Evolutionary conservation across 331 rosid genomes (phyloP).

Genomic region (Quercus tomentella): DNA sequence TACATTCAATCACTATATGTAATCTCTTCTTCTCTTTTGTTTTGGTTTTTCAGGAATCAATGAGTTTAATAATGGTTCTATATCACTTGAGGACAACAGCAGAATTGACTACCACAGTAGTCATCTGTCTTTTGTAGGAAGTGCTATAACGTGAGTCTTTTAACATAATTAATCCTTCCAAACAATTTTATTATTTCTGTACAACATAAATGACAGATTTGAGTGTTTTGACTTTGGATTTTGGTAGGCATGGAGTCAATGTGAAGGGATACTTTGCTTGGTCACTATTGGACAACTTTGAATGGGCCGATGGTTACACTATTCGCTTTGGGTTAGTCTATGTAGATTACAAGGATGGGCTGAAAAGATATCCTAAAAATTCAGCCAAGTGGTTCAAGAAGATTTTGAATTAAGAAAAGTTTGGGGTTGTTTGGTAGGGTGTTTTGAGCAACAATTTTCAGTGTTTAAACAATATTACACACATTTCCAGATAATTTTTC

Average conservation of each 20-base stretch:
- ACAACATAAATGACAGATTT: too few species aligned
- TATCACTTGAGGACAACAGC: slow-evolving; percentile 31
- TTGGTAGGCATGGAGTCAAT: slow-evolving; percentile 36
- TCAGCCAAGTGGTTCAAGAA: slow-evolving; percentile 50
- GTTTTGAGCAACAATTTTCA: too few species aligned
- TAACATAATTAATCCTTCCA: too few species aligned
- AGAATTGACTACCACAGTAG: slow-evolving; percentile 46
- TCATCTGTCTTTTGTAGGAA: slow-evolving; percentile 44
- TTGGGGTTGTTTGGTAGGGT: too few species aligned
- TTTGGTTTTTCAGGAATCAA: slow-evolving; percentile 28
- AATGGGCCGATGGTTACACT: slow-evolving; percentile 47
- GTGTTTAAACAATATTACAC: too few species aligned
- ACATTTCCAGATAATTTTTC: too few species aligned
- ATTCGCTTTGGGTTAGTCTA: slow-evolving; percentile 39
- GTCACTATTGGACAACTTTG: slow-evolving; percentile 57
- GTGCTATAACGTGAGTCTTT: slow-evolving; percentile 52
- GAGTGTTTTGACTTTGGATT: too few species aligned
- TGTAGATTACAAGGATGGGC: slow-evolving; percentile 28
- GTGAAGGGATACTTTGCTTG: slow-evolving; percentile 58
- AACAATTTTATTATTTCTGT: too few species aligned
- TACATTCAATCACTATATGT: slow-evolving; percentile 9
- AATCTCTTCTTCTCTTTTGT: slow-evolving; percentile 3
- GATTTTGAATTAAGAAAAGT: slow-evolving; percentile 20
- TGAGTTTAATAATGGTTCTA: slow-evolving; percentile 34
- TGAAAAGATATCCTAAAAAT: slow-evolving; percentile 30